These are phyloP conservation scores for Debaryomyces robertsiae DNA, from an alignment of 1,139 yeast genomes.

Conservation along the genomic window DNA sequence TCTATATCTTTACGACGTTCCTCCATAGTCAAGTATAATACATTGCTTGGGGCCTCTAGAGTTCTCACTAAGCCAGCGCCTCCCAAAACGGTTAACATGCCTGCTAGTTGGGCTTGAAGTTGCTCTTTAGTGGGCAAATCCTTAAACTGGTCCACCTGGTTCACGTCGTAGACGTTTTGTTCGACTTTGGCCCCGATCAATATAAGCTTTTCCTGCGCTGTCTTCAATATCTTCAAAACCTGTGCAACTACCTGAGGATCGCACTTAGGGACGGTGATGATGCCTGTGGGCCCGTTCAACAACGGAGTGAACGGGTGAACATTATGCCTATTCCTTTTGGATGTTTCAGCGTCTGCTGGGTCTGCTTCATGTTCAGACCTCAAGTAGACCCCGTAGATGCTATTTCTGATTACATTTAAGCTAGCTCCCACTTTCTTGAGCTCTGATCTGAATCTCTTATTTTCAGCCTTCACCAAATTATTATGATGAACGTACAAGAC, in stretches of 20 bases:
- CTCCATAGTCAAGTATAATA: conserved; percentile 73
- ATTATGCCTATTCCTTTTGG: conserved; percentile 42
- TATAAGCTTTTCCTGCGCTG: conserved; percentile 71
- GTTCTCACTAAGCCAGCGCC: conserved; percentile 90
- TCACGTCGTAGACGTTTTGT: conserved; percentile 53
- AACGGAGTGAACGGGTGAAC: conserved; percentile 70
- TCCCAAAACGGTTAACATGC: conserved; percentile 78
- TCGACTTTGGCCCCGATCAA: conserved; percentile 86
- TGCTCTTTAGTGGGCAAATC: conserved; percentile 70
- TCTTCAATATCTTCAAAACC: conserved; percentile 61
- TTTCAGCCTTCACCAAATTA: conserved; percentile 71
- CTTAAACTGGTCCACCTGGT: conserved; percentile 64
- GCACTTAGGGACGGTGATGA: conserved; percentile 66
- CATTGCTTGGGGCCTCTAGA: conserved; percentile 65
- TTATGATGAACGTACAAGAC: conserved; percentile 82
- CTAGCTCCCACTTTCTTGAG: conserved; percentile 65
- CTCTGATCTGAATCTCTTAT: conserved; percentile 61
- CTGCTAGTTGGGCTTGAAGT: conserved; percentile 80
- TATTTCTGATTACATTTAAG: conserved; percentile 66
- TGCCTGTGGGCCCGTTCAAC: conserved; percentile 83
- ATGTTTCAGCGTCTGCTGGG: conserved; percentile 70
- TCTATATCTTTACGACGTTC: conserved; percentile 55
- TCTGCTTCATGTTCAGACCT: conserved; percentile 68
- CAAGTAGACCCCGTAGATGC: conserved; percentile 72
- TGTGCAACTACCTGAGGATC: conserved; percentile 70